Base-by-base conservation (phyloP, 495 filamentous ascomycete genomes). In the Penicillium maclennaniae region DNA sequence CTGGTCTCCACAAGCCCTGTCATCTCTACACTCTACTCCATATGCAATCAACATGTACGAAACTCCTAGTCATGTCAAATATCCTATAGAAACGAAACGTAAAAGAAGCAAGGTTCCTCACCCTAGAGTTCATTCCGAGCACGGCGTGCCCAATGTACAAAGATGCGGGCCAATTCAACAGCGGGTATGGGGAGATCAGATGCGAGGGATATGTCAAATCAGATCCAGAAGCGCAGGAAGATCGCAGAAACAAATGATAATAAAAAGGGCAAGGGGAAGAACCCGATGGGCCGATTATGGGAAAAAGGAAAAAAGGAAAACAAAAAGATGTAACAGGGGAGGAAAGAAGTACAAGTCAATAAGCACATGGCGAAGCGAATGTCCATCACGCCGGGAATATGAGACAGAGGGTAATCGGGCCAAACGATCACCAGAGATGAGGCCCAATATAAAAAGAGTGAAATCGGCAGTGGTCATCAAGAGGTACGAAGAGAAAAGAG, bases 361-460 rank as follows among this genome's bases (percentile, higher is more conserved):
- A 63, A 56, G 56, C 48, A 63, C 56, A 65, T 65, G 59, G 54
- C 51, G 59, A 60, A 60, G 51, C 39, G 53, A 62, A 62, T 26
- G 54, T 66, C 56, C 57, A 63, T 58, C 60, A 59, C 55, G 60
- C 63, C 60, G 60, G 60, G 60, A 60, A 46, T 47, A 58, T 57
- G 49, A 60, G 41, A 51, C 51, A 56, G 44, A 21, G 46, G 26
- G 45, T 28, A 21, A 44, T 23, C 17, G 47, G 41, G 47, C 51
- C 54, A 51, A 43, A 14, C n/a, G 44, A 42, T 54, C 37, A 58
- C 51, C 50, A 43, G 31, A 27, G 45, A 21, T 45, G 26, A 47
- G 39, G 21, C 25, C 45, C 19, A 19, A 46, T 57, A 53, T 37
- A 44, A 51, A 53, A 55, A 68, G 55, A 59, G 52, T 59, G 60